phyloP scores from a whole-genome alignment of 2,329 filamentous ascomycete species.

The Colletotrichum theobromicola region DNA sequence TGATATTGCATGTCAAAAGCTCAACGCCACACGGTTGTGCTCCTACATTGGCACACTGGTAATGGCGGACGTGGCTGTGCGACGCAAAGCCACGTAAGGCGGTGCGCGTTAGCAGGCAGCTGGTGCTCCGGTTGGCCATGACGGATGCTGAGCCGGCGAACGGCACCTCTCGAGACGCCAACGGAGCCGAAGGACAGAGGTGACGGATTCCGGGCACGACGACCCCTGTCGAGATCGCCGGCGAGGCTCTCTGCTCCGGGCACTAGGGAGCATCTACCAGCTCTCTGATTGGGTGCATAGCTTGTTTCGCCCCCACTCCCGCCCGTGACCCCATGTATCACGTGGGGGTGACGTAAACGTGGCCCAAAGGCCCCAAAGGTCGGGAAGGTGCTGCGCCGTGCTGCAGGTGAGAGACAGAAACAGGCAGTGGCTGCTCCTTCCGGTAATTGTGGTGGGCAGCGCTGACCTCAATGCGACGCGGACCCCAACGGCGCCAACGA shows the following conservation, averaged over 20 bases:
- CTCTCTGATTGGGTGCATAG: not conserved
- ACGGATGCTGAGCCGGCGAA: not conserved
- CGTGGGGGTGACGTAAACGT: conserved; percentile 19
- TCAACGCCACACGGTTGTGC: not conserved
- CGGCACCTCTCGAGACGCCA: not conserved
- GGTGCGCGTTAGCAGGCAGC: not conserved
- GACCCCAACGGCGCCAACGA: not conserved
- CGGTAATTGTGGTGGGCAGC: not conserved
- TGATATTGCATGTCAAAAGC: not conserved
- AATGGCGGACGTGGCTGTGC: not conserved
- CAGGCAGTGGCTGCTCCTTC: not conserved
- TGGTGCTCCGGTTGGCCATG: not conserved
- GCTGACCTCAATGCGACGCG: not conserved
- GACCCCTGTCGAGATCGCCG: not conserved
- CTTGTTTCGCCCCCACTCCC: not conserved
- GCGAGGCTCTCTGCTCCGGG: not conserved
- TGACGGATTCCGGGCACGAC: not conserved
- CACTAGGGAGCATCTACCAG: not conserved
- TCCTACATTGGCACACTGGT: not conserved
- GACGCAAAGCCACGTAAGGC: not conserved
- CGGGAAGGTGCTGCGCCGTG: not conserved
- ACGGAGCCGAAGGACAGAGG: not conserved
- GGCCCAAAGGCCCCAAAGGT: not conserved
- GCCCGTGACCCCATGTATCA: not conserved
- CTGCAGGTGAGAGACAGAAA: not conserved